phyloP scores from a whole-genome alignment of 1,284 basidiomycete species.

The Cystobasidium slooffiae region DNA sequence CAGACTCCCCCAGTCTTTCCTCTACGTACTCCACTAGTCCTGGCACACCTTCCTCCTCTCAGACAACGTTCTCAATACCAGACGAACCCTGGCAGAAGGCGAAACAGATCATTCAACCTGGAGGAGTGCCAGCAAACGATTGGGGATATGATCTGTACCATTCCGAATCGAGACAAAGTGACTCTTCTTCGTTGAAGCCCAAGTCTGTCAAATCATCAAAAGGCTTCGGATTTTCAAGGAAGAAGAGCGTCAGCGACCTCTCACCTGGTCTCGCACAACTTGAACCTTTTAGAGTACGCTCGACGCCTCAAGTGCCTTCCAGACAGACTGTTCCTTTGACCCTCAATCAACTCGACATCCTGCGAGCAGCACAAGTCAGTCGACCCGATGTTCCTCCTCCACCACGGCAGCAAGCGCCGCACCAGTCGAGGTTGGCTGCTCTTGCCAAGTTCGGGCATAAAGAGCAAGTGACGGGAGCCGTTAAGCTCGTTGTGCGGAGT shows the following conservation, averaged over 20 bases:
- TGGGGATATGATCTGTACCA: slow-evolving; percentile 29
- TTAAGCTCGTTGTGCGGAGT: slow-evolving; percentile 17
- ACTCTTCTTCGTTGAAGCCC: slow-evolving; percentile 5
- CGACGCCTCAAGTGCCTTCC: background rate
- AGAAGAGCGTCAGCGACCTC: background rate
- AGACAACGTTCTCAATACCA: background rate
- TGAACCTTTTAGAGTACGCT: background rate
- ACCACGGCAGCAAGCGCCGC: background rate
- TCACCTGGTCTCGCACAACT: background rate
- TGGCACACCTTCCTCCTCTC: slow-evolving; percentile 13
- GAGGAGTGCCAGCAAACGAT: slow-evolving; percentile 6
- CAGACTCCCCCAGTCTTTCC: background rate
- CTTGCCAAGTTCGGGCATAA: background rate
- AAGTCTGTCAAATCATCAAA: slow-evolving; percentile 1
- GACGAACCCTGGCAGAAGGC: background rate
- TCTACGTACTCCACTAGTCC: background rate
- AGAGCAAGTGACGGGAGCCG: slow-evolving; percentile 10
- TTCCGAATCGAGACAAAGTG: background rate
- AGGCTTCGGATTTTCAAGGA: slow-evolving; percentile 3
- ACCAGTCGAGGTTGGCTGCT: slow-evolving; percentile 10
- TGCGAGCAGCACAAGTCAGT: background rate
- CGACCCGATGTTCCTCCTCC: background rate
- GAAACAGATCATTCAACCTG: background rate
- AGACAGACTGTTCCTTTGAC: background rate
- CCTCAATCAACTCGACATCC: background rate